Evolutionary conservation across 2,329 filamentous ascomycete genomes (phyloP).

Genomic region (Penicillium sp.): DNA sequence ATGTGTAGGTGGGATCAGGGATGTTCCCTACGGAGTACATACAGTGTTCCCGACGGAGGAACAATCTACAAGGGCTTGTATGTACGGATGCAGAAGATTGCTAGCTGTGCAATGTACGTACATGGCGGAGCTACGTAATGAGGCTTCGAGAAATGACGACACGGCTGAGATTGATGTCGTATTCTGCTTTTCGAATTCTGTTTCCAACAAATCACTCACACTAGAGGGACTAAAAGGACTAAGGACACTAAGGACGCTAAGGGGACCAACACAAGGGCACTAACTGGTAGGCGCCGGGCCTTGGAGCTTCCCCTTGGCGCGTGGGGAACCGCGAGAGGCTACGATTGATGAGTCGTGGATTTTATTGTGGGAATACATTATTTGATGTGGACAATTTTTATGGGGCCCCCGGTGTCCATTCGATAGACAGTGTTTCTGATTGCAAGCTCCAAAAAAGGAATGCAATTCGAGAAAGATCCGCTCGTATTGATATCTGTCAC

Average conservation of each 20-base stretch:
- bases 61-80: too few species aligned
- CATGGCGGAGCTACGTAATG: background rate
- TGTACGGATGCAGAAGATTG: too few species aligned
- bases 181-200: background rate
- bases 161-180: background rate
- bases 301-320: constrained; percentile 7
- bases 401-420: background rate
- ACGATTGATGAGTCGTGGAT: background rate
- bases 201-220: background rate
- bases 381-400: background rate
- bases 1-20: background rate
- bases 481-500: background rate
- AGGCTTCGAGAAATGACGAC: background rate
- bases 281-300: constrained; percentile 2
- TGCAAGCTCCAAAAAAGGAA: background rate
- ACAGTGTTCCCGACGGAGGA: background rate
- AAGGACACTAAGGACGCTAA: background rate
- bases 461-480: background rate
- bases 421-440: background rate
- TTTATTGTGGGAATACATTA: background rate
- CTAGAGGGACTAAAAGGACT: background rate
- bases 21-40: background rate
- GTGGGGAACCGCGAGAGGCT: background rate
- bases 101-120: too few species aligned
- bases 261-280: background rate